phyloP scores from a whole-genome alignment of 257 asterid species.

The Solanum chilense region DNA sequence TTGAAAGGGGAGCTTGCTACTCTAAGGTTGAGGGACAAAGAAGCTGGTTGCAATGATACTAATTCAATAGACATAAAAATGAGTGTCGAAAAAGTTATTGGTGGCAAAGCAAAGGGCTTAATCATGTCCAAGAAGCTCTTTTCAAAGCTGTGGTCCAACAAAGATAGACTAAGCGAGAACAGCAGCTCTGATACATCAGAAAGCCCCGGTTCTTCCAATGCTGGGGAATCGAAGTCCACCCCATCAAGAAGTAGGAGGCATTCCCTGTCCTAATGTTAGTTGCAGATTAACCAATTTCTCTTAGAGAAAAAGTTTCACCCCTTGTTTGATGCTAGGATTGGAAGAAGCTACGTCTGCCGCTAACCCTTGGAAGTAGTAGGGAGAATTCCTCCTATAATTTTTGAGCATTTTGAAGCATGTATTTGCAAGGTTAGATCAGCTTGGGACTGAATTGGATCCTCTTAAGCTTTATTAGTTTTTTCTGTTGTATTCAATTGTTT shows the following conservation, averaged over 20 bases:
- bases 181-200: conserved; percentile 86
- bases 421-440: background rate
- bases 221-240: conserved; percentile 57
- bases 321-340: background rate
- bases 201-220: conserved; percentile 66
- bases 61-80: conserved; percentile 9
- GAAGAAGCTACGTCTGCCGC: background rate
- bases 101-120: conserved; percentile 34
- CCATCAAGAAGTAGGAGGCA: conserved; percentile 56
- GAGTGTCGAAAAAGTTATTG: conserved; percentile 26
- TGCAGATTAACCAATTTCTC: background rate
- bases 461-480: background rate
- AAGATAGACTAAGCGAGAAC: conserved; percentile 55
- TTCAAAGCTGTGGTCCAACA: conserved; percentile 68
- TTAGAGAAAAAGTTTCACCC: background rate
- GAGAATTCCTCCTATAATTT: background rate
- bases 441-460: background rate
- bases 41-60: background rate
- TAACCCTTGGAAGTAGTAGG: background rate
- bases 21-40: conserved; percentile 35
- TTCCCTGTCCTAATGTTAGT: conserved; percentile 11
- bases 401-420: background rate
- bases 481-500: background rate
- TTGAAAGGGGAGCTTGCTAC: conserved; percentile 51
- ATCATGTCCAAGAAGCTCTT: conserved; percentile 36